phyloP scores from a whole-genome alignment of 2,329 filamentous ascomycete species.

The Sclerotinia glacialis region DNA sequence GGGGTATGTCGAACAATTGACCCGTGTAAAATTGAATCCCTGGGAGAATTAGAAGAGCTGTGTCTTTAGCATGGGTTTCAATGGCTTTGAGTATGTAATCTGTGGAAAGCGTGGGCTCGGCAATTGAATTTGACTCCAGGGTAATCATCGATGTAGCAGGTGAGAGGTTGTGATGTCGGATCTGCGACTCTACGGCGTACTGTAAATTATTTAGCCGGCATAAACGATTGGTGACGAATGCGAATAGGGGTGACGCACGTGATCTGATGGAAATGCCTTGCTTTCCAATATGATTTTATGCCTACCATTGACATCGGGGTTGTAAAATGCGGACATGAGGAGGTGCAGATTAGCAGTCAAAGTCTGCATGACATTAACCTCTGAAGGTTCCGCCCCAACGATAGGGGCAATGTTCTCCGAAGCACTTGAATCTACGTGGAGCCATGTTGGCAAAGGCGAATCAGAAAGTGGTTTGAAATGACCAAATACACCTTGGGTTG shows the following conservation, averaged over 20 bases:
- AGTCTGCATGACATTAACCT: conserved; percentile 78
- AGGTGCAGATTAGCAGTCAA: conserved; percentile 76
- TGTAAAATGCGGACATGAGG: conserved; percentile 76
- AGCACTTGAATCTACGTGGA: conserved; percentile 67
- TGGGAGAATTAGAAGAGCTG: conserved; percentile 70
- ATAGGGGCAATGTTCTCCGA: conserved; percentile 65
- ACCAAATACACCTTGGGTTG: conserved; percentile 71
- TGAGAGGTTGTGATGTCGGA: conserved; percentile 63
- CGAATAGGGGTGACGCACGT: conserved; percentile 51
- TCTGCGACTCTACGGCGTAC: conserved; percentile 76
- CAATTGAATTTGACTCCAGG: conserved; percentile 54
- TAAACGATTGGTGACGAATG: conserved; percentile 8
- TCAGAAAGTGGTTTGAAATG: conserved; percentile 67
- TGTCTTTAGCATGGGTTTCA: conserved; percentile 60
- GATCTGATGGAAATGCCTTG: conserved; percentile 79
- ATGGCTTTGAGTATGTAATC: conserved; percentile 66
- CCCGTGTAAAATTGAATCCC: conserved; percentile 81
- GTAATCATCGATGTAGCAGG: conserved; percentile 65
- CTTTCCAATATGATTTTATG: conserved; percentile 78
- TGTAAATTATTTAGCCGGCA: conserved; percentile 40
- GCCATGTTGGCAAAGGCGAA: conserved; percentile 61
- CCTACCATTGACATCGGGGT: conserved; percentile 53
- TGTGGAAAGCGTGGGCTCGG: conserved; percentile 58
- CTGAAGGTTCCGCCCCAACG: conserved; percentile 64
- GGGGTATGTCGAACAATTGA: conserved; percentile 70